Evolutionary conservation across 2,329 filamentous ascomycete genomes (phyloP).

Genomic region (Colletotrichum filicis): DNA sequence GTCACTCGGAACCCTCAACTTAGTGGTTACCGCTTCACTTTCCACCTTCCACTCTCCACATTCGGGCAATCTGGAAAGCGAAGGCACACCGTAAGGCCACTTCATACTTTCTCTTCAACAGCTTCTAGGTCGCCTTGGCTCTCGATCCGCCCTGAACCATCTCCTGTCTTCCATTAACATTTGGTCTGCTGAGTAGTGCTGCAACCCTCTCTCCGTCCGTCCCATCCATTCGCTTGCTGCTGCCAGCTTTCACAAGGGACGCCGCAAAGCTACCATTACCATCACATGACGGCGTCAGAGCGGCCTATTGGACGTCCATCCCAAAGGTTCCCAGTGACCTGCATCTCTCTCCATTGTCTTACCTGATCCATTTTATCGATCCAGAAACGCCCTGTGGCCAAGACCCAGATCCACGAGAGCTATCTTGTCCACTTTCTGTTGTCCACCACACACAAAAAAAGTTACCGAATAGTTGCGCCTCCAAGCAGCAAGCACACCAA

Average conservation of each 20-base stretch:
- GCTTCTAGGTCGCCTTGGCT: neutral
- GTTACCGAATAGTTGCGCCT: neutral
- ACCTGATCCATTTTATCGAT: conserved; percentile 11
- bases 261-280: conserved; percentile 11
- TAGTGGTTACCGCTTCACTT: neutral
- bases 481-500: neutral
- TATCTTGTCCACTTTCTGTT: neutral
- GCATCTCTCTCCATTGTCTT: conserved; percentile 1
- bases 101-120: neutral
- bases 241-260: conserved; percentile 26
- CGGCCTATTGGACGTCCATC: conserved; percentile 20
- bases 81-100: neutral
- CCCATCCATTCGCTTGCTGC: conserved; percentile 1
- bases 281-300: conserved; percentile 30
- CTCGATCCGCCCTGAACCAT: neutral
- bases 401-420: conserved; percentile 10
- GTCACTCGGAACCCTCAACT: conserved; percentile 22
- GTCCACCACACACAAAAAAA: neutral
- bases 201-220: neutral
- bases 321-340: conserved; percentile 21
- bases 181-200: neutral
- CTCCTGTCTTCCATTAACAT: neutral
- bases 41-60: too few species aligned
- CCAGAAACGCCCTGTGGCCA: conserved; percentile 4
- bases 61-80: neutral